These are phyloP conservation scores for Nemania bipapillata DNA, from an alignment of 2,329 filamentous ascomycete genomes.

Conservation along the genomic window DNA sequence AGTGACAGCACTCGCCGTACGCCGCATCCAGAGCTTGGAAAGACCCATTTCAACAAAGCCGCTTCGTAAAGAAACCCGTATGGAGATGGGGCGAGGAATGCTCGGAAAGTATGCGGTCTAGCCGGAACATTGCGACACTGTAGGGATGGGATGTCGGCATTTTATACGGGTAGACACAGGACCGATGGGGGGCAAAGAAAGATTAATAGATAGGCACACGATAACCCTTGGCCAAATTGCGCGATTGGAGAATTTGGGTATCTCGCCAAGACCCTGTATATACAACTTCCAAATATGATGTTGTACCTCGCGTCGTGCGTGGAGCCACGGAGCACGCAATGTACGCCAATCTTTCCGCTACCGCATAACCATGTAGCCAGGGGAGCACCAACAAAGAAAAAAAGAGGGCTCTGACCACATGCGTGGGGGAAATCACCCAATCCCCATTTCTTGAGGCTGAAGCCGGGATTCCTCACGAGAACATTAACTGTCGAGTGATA, in stretches of 20 bases:
- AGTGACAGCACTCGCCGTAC: slow-evolving; percentile 26
- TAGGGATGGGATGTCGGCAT: slow-evolving; percentile 18
- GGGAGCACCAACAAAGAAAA: background rate
- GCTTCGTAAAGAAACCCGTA: background rate
- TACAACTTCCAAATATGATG: slow-evolving; percentile 29
- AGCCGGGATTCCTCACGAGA: background rate
- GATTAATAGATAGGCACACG: slow-evolving; percentile 11
- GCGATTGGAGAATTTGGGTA: slow-evolving; percentile 19
- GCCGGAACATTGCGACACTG: background rate
- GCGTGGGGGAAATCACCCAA: background rate
- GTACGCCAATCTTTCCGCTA: slow-evolving; percentile 29
- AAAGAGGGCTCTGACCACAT: background rate
- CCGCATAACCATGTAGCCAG: slow-evolving; percentile 1
- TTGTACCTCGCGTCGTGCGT: slow-evolving; percentile 10
- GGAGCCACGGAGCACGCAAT: slow-evolving; percentile 37
- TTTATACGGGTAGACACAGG: slow-evolving; percentile 17
- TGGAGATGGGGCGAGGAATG: background rate
- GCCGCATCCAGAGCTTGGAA: slow-evolving; percentile 40
- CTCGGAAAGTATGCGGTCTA: background rate
- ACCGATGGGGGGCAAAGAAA: background rate
- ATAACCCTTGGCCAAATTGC: slow-evolving; percentile 21
- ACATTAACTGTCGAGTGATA: background rate
- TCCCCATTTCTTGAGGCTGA: background rate
- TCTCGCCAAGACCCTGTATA: slow-evolving; percentile 14
- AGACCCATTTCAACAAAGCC: slow-evolving; percentile 39